Conservation (phyloP, 176 grass and related monocot species). For the Metroxylon sagu region DNA sequence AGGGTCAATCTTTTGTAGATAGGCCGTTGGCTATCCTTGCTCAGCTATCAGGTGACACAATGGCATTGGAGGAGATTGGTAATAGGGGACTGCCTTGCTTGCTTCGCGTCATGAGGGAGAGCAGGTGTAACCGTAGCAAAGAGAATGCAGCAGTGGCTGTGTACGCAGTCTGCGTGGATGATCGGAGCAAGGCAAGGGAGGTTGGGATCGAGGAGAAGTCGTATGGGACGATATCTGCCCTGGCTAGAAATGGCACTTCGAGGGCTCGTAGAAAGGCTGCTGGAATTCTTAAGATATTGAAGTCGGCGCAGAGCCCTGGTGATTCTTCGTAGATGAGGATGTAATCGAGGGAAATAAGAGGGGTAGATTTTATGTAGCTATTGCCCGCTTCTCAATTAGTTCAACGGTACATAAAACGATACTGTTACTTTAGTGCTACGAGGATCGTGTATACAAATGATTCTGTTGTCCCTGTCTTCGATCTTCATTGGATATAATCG, state of each 20-base stretch:
- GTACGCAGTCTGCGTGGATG: constrained; percentile 53
- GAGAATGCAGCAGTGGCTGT: constrained; percentile 70
- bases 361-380: too few species aligned
- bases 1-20: constrained; percentile 42
- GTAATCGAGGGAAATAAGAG: too few species aligned
- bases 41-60: constrained; percentile 47
- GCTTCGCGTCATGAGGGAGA: constrained; percentile 53
- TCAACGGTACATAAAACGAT: too few species aligned
- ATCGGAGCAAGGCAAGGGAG: constrained; percentile 47
- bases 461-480: too few species aligned
- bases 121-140: constrained; percentile 48
- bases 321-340: too few species aligned
- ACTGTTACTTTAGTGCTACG: too few species aligned
- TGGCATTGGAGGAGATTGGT: constrained; percentile 52
- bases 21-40: constrained; percentile 65
- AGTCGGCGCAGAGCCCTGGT: too few species aligned
- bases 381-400: too few species aligned
- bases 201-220: constrained; percentile 51
- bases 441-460: too few species aligned
- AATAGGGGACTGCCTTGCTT: constrained; percentile 36
- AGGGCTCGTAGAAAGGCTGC: constrained; percentile 65
- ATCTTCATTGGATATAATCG: too few species aligned
- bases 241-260: constrained; percentile 54
- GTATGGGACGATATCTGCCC: constrained; percentile 42
- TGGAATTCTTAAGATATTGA: too few species aligned